Evolutionary conservation across 495 filamentous ascomycete species (phyloP).

Genomic region (Trichodelitschia bisporula): DNA sequence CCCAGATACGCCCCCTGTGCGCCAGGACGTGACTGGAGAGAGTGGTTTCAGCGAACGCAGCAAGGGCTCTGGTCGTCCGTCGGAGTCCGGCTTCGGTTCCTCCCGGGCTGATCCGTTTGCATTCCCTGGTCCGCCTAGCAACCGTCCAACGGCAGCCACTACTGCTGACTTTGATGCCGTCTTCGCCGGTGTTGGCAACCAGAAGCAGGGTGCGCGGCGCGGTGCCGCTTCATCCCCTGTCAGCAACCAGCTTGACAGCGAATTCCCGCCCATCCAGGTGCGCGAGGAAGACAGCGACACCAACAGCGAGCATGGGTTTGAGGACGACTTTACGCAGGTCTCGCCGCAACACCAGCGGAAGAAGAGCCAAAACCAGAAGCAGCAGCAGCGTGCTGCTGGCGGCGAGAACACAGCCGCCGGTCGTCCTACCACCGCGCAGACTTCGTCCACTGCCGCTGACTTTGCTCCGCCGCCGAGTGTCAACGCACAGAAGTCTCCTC

Average conservation of each 20-base stretch:
- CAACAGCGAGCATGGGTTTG: constrained; percentile 67
- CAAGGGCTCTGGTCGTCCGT: constrained; percentile 12
- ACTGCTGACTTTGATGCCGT: constrained; percentile 59
- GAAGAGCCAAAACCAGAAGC: constrained; percentile 10
- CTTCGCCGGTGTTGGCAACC: constrained; percentile 34
- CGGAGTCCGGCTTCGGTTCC: too few species aligned
- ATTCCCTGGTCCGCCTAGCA: neutral
- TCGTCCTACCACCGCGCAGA: neutral
- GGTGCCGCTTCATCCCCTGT: too few species aligned
- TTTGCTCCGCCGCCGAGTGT: constrained; percentile 21
- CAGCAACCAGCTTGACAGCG: constrained; percentile 33
- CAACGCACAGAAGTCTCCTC: constrained; percentile 38
- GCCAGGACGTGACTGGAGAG: constrained; percentile 25
- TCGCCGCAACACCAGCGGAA: constrained; percentile 28
- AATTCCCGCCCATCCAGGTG: constrained; percentile 88
- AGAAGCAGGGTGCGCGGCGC: too few species aligned
- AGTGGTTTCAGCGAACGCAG: constrained; percentile 19
- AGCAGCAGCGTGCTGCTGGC: constrained; percentile 2
- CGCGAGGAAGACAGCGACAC: constrained; percentile 49
- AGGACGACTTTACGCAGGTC: constrained; percentile 66
- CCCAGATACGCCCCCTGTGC: constrained; percentile 21
- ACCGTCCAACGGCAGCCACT: too few species aligned
- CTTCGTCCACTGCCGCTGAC: constrained; percentile 8
- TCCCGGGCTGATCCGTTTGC: constrained; percentile 6
- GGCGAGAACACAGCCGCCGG: neutral